A percentile compares a stretch with the other conserved stretches of the same genome.
Conservation (phyloP, 176 grass and related monocot genomes). For the barley (Hordeum vulgare) region MorexV3_pseudomolecules_assembly NC_058522.1:63974309-63974808, state of each 20-base stretch:
- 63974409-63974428: neutral
- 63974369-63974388: slow-evolving; percentile 28
- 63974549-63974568: neutral
- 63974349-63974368: slow-evolving; percentile 25
- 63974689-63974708: slow-evolving; percentile 9
- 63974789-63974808: slow-evolving; percentile 33
- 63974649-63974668: slow-evolving; percentile 7
- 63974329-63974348: slow-evolving; percentile 43
- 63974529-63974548: slow-evolving; percentile 12
- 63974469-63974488: neutral
- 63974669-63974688: slow-evolving; percentile 25
- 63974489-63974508: too few species aligned
- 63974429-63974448: neutral
- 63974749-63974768: slow-evolving; percentile 81
- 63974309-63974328: slow-evolving; percentile 70
- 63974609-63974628: neutral
- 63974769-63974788: slow-evolving; percentile 72
- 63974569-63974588: slow-evolving; percentile 31
- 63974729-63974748: slow-evolving; percentile 95
- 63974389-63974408: slow-evolving; percentile 7
- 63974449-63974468: slow-evolving; percentile 4
- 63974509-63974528: slow-evolving; percentile 11
- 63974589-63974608: slow-evolving; percentile 20
- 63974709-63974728: neutral
- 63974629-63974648: neutral